A percentile compares a stretch with the other conserved stretches of the same genome.
Conservation (phyloP, 78 protist species). For the Trichosphaerium sp. region DNA sequence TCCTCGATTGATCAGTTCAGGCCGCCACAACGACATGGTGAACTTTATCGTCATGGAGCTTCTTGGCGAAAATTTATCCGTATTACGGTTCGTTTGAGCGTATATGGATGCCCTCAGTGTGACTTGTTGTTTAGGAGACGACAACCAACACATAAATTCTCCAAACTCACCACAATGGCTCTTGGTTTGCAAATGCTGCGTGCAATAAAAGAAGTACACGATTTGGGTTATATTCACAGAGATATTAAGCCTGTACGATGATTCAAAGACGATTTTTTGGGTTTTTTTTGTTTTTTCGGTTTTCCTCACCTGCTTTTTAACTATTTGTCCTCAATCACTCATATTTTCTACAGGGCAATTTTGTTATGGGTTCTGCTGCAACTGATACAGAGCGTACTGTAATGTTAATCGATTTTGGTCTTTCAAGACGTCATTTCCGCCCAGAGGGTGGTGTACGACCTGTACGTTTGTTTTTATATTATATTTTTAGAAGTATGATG, state of each 20-base stretch:
- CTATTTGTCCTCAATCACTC: too few relatives aligned
- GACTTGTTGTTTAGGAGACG: background rate
- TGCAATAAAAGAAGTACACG: background rate
- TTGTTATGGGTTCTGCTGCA: background rate
- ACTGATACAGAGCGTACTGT: background rate
- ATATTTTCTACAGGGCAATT: background rate
- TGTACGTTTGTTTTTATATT: background rate
- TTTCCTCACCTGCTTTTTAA: too few relatives aligned
- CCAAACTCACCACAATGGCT: background rate
- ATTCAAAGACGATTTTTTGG: background rate
- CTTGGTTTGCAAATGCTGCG: background rate
- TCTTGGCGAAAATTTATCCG: too few relatives aligned
- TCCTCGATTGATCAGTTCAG: too few relatives aligned
- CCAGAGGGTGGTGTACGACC: background rate
- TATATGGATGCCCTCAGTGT: too few relatives aligned
- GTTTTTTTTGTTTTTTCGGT: too few relatives aligned
- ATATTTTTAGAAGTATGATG: too few relatives aligned
- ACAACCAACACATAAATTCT: background rate
- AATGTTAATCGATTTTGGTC: background rate
- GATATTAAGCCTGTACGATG: background rate
- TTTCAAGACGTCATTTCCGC: background rate
- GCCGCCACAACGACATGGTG: too few relatives aligned
- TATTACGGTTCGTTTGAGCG: too few relatives aligned
- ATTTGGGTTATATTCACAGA: background rate
- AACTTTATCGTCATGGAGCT: too few relatives aligned